A percentile compares a stretch with the other conserved stretches of the same genome.
phyloP scores from a whole-genome alignment of 371 early-diverging fungal genomes.

The Sanchytrium tribonematis region DNA sequence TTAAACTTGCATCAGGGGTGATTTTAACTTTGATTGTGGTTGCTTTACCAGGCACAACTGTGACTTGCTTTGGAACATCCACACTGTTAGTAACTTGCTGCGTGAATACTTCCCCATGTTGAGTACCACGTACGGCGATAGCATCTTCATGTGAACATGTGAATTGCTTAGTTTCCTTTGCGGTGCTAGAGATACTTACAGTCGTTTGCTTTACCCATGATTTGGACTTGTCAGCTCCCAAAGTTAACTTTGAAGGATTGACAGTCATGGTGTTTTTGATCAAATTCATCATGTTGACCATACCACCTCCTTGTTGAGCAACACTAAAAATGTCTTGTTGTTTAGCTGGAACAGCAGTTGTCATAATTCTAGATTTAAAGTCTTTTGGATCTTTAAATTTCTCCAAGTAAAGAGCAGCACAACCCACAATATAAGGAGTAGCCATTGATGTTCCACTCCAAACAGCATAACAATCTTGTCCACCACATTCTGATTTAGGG shows the following conservation, averaged over 20 bases:
- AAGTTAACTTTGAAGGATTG: background rate
- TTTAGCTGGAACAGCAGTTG: background rate
- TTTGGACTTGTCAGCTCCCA: background rate
- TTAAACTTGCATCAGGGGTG: background rate
- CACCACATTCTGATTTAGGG: background rate
- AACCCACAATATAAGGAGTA: conserved; percentile 11
- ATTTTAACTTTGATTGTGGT: background rate
- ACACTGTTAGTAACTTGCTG: background rate
- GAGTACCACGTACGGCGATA: background rate
- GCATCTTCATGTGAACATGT: too few relatives aligned
- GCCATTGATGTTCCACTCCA: conserved; percentile 28
- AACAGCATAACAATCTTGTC: conserved; percentile 7
- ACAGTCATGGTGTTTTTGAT: background rate
- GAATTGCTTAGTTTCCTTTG: too few relatives aligned
- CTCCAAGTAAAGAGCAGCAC: background rate
- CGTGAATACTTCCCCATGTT: background rate
- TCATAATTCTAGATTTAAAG: background rate
- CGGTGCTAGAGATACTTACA: too few relatives aligned
- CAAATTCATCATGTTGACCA: background rate
- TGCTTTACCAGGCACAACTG: background rate
- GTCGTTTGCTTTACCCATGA: too few relatives aligned
- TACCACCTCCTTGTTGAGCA: background rate
- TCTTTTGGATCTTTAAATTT: background rate
- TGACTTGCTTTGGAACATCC: background rate
- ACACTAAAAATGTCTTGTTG: background rate